Conservation (phyloP, 108 stramenopile species). For the Hondaea fermentalgiana region DNA sequence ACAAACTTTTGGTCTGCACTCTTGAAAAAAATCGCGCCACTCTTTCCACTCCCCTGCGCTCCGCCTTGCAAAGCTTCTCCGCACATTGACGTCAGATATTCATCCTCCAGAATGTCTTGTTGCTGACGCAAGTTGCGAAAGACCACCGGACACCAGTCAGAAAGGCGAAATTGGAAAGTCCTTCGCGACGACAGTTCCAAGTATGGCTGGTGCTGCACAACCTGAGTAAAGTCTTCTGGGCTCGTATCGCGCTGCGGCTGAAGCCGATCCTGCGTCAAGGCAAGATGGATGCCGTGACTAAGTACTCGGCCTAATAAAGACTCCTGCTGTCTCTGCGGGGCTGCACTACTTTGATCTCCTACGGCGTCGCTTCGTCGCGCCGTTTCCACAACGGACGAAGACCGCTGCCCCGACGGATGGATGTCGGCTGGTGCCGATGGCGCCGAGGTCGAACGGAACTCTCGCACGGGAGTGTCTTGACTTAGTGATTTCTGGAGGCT, state of each 20-base stretch:
- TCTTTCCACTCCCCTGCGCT: background rate
- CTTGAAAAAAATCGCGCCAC: background rate
- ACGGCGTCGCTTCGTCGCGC: too few species aligned
- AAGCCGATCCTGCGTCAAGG: background rate
- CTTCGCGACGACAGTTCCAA: background rate
- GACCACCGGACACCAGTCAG: conserved; percentile 13
- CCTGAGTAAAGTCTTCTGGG: background rate
- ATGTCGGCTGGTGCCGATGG: too few species aligned
- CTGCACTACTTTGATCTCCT: too few species aligned
- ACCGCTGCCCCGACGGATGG: too few species aligned
- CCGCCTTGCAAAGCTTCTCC: background rate
- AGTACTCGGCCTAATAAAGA: background rate
- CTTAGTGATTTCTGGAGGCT: too few species aligned
- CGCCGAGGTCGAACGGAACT: too few species aligned
- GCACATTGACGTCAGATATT: background rate
- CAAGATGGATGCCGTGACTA: background rate
- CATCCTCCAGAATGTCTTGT: background rate
- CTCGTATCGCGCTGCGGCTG: background rate
- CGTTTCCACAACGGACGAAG: too few species aligned
- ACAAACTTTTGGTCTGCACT: background rate
- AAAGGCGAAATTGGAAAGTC: background rate
- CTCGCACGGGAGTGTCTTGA: too few species aligned
- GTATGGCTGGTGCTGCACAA: background rate
- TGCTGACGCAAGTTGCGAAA: conserved; percentile 7
- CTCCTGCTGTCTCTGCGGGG: background rate